Conservation (phyloP, 2,329 filamentous ascomycete species). For the Colletotrichum chlorophyti region DNA sequence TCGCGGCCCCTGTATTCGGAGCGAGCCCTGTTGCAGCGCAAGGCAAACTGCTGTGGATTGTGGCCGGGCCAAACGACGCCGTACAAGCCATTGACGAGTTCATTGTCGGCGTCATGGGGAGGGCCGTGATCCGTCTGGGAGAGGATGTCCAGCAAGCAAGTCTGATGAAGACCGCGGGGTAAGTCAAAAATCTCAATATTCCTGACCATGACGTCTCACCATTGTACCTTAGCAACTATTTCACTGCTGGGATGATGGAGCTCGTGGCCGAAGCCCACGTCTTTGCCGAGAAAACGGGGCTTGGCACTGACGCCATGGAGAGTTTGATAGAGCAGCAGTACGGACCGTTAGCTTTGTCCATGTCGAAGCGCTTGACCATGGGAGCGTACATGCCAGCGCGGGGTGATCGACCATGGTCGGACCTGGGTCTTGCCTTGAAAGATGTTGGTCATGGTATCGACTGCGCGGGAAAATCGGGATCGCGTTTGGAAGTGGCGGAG, state of each 20-base stretch:
- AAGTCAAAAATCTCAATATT: not conserved
- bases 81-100: conserved; percentile 44
- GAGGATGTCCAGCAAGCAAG: conserved; percentile 49
- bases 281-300: conserved; percentile 51
- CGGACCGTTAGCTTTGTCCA: conserved; percentile 43
- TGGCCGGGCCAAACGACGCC: conserved; percentile 47
- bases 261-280: conserved; percentile 56
- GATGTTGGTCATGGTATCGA: conserved; percentile 57
- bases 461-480: conserved; percentile 46
- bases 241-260: conserved; percentile 56
- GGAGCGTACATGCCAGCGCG: conserved; percentile 44
- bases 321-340: conserved; percentile 49
- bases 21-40: conserved; percentile 54
- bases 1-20: conserved; percentile 57
- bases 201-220: no score
- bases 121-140: conserved; percentile 50
- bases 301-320: conserved; percentile 48
- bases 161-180: conserved; percentile 56
- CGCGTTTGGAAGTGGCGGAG: conserved; percentile 48
- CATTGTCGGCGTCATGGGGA: conserved; percentile 48
- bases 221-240: conserved; percentile 50
- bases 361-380: conserved; percentile 45
- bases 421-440: conserved; percentile 56
- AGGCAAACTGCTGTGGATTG: conserved; percentile 52
- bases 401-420: conserved; percentile 51